Evolutionary conservation across 108 stramenopile species (phyloP).

Genomic region (Fragilaria radians): DNA sequence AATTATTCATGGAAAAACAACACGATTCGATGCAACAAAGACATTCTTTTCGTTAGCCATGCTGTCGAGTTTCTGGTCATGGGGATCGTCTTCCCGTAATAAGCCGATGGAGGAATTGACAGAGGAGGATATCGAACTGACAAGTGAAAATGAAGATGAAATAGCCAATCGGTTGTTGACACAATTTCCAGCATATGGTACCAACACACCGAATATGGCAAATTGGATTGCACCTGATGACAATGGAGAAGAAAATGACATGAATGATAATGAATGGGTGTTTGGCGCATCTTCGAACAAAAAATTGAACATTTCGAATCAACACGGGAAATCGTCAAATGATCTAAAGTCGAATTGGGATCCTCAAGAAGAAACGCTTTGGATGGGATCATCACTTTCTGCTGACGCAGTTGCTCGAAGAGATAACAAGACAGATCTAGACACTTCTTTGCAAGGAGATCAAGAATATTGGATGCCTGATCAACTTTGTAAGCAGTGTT

Average conservation of each 20-base stretch:
- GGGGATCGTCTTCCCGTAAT: neutral
- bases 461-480: conserved; percentile 90
- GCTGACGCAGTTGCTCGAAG: neutral
- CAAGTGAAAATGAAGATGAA: conserved; percentile 46
- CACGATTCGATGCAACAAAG: too few species aligned
- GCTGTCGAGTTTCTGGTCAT: neutral
- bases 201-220: conserved; percentile 5
- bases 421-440: neutral
- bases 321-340: neutral
- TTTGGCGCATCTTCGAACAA: neutral
- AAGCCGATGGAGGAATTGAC: neutral
- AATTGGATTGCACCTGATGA: conserved; percentile 12
- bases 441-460: neutral
- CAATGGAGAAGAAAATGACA: conserved; percentile 2
- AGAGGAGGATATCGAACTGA: conserved; percentile 8
- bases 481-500: conserved; percentile 88
- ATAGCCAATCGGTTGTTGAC: conserved; percentile 53
- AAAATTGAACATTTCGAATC: neutral
- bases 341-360: neutral
- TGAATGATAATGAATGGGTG: conserved; percentile 2
- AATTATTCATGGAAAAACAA: too few species aligned
- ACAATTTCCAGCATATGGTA: conserved; percentile 68
- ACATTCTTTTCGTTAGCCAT: neutral
- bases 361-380: conserved; percentile 2
- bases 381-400: neutral